phyloP scores from a whole-genome alignment of 495 filamentous ascomycete genomes.

The Hyaloscypha bicolor region DNA sequence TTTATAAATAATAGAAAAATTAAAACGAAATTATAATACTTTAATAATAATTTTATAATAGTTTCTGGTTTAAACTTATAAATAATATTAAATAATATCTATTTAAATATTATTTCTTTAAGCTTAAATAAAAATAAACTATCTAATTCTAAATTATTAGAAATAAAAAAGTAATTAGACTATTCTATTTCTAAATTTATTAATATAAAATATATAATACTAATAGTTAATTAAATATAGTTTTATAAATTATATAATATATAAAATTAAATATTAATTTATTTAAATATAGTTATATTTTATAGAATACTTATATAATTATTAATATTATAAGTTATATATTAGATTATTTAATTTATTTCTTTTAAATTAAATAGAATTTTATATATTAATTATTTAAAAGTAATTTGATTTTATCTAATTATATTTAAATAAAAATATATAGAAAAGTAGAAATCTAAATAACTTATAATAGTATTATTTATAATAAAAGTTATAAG shows the following conservation, averaged over 20 bases:
- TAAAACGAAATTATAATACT: background rate
- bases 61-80: constrained; percentile 22
- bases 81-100: constrained; percentile 23
- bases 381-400: constrained; percentile 29
- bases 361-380: constrained; percentile 26
- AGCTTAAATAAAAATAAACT: constrained; percentile 18
- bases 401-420: constrained; percentile 27
- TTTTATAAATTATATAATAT: constrained; percentile 17
- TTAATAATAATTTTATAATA: background rate
- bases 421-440: background rate
- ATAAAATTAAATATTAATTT: background rate
- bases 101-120: constrained; percentile 20
- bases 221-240: constrained; percentile 23
- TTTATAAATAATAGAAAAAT: background rate
- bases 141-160: constrained; percentile 25
- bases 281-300: constrained; percentile 15
- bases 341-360: constrained; percentile 16
- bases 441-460: background rate
- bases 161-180: constrained; percentile 9
- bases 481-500: constrained; percentile 19
- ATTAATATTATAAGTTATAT: constrained; percentile 21
- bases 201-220: constrained; percentile 20
- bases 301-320: constrained; percentile 16
- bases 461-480: constrained; percentile 16
- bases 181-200: constrained; percentile 18